Evolutionary conservation across 164 flowering plant genomes (phyloP).

Genomic region (Chloranthus sessilifolius): DNA sequence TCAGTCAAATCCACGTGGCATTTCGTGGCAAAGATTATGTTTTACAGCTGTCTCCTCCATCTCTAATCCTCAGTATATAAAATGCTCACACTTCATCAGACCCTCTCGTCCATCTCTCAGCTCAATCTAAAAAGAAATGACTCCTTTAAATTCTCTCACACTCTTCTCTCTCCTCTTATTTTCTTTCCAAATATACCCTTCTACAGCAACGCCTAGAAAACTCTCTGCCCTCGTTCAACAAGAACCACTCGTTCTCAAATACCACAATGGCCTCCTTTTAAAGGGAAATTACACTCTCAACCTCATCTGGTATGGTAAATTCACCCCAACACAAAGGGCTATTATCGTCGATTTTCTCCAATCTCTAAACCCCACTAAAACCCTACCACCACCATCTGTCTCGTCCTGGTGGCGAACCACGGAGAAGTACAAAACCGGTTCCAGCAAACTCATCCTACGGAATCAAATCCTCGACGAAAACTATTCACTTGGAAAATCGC

Average conservation of each 20-base stretch:
- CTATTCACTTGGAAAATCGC: conserved; percentile 51
- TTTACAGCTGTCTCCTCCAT: conserved; percentile 1
- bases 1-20: too few species aligned
- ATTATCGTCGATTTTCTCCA: conserved; percentile 55
- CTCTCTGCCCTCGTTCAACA: conserved; percentile 31
- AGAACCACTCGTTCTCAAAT: conserved; percentile 41
- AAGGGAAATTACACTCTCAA: conserved; percentile 53
- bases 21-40: neutral
- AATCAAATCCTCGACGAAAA: conserved; percentile 36
- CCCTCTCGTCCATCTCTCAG: too few species aligned
- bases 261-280: conserved; percentile 70
- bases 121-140: neutral
- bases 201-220: conserved; percentile 18
- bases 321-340: conserved; percentile 48
- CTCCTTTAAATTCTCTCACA: neutral
- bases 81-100: too few species aligned
- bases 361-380: conserved; percentile 28
- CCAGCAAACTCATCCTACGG: conserved; percentile 34
- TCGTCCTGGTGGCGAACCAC: conserved; percentile 68
- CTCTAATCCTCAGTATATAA: neutral
- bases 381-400: conserved; percentile 30
- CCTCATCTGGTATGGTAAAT: conserved; percentile 60
- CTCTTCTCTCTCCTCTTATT: conserved; percentile 6
- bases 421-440: conserved; percentile 44
- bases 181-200: neutral